Evolutionary conservation across 331 rosid species (phyloP).

Genomic region (Pyrus hybrid): DNA sequence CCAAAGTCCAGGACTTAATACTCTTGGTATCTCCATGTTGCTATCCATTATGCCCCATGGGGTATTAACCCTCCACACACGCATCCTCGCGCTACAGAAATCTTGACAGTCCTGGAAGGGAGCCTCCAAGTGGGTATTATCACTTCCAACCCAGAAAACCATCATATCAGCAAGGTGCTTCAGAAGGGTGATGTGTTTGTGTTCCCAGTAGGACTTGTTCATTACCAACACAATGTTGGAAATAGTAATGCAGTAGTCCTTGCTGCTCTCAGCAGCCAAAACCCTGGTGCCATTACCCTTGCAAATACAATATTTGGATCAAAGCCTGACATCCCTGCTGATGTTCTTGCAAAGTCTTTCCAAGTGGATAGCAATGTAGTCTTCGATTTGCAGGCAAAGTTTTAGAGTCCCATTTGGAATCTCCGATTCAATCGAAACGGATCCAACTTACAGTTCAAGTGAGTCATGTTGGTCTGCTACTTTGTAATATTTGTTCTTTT

Average conservation of each 20-base stretch:
- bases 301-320: constrained; percentile 57
- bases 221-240: constrained; percentile 51
- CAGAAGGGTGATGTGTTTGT: constrained; percentile 64
- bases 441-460: not conserved
- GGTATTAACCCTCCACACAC: constrained; percentile 67
- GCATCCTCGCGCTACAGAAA: constrained; percentile 57
- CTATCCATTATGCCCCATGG: constrained; percentile 40
- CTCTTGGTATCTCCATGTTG: constrained; percentile 20
- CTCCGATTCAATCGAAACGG: not conserved
- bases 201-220: constrained; percentile 51
- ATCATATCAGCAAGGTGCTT: constrained; percentile 31
- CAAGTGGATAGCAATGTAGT: constrained; percentile 5
- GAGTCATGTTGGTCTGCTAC: not conserved
- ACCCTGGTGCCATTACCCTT: constrained; percentile 44
- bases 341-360: constrained; percentile 42
- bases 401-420: constrained; percentile 19
- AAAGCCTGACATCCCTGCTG: constrained; percentile 22
- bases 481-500: not conserved
- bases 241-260: constrained; percentile 32
- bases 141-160: constrained; percentile 53
- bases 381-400: constrained; percentile 31
- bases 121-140: constrained; percentile 47
- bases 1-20: constrained; percentile 29
- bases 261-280: constrained; percentile 58
- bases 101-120: constrained; percentile 41